Conservation (phyloP, 2,329 filamentous ascomycete species). For the Ophiostoma novo-ulmi region DNA sequence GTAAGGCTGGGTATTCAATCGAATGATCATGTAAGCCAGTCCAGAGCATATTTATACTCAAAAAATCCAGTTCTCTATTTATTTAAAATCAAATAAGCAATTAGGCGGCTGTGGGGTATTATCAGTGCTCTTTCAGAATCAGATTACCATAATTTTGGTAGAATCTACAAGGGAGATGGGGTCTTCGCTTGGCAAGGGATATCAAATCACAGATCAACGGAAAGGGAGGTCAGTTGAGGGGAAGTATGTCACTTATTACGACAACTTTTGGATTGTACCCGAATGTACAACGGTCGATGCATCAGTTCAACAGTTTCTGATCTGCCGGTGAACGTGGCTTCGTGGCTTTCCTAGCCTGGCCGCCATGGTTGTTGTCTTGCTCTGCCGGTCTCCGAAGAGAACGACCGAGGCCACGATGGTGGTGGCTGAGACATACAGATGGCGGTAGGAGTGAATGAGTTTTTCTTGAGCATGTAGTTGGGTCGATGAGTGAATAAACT, state of each 20-base stretch:
- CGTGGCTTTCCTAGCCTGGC: neutral
- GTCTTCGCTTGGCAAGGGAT: constrained; percentile 8
- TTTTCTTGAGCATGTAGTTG: neutral
- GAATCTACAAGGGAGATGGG: neutral
- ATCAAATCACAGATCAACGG: constrained; percentile 4
- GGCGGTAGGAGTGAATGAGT: neutral
- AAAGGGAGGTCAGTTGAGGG: neutral
- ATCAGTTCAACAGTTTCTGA: neutral
- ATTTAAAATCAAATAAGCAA: too few relatives aligned
- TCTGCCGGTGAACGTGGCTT: neutral
- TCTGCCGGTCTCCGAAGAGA: neutral
- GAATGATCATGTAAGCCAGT: neutral
- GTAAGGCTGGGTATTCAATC: neutral
- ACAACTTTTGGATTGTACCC: neutral
- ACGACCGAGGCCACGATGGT: neutral
- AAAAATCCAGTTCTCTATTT: too few relatives aligned
- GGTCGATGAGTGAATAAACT: neutral
- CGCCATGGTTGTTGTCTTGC: neutral
- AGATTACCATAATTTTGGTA: neutral
- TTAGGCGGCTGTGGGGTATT: neutral
- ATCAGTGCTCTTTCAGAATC: neutral
- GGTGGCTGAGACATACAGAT: constrained; percentile 3
- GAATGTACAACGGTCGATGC: too few relatives aligned
- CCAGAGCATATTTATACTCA: neutral
- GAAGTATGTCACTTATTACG: neutral